Conservation (phyloP, 345 rosid species). For the Eucalyptus curtisii region DNA sequence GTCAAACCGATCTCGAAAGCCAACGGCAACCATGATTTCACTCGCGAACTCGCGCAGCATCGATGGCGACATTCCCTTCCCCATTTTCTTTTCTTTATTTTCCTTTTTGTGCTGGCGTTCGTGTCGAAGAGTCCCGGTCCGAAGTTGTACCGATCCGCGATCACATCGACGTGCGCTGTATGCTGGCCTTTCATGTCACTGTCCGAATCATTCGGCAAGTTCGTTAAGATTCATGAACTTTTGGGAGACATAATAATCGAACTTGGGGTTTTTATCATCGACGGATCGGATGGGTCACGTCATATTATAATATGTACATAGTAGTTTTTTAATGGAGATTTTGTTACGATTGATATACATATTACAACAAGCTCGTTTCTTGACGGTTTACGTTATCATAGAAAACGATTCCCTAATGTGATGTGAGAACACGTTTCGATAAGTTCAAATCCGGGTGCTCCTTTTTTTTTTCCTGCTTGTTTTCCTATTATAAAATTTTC, state of each 20-base stretch:
- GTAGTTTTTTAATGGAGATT: no score
- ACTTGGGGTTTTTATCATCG: neutral
- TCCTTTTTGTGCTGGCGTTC: neutral
- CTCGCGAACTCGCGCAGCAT: neutral
- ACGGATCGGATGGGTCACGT: neutral
- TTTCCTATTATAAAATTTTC: no score
- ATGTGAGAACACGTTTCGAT: neutral
- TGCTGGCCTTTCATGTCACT: neutral
- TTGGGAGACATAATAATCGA: neutral
- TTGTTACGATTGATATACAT: neutral
- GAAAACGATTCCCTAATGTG: neutral
- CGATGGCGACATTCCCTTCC: neutral
- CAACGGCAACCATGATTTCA: neutral
- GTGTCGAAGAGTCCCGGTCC: neutral
- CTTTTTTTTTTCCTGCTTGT: neutral
- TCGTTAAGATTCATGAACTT: neutral
- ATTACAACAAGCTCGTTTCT: neutral
- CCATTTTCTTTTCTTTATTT: neutral
- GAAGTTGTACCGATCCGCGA: neutral
- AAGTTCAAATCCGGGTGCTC: neutral
- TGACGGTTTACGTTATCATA: rapidly evolving
- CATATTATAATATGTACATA: neutral
- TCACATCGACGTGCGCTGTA: neutral
- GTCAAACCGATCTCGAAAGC: neutral
- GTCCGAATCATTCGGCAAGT: neutral